Evolutionary conservation across 805 yeast genomes (phyloP).

Genomic region (Ogataea pini): DNA sequence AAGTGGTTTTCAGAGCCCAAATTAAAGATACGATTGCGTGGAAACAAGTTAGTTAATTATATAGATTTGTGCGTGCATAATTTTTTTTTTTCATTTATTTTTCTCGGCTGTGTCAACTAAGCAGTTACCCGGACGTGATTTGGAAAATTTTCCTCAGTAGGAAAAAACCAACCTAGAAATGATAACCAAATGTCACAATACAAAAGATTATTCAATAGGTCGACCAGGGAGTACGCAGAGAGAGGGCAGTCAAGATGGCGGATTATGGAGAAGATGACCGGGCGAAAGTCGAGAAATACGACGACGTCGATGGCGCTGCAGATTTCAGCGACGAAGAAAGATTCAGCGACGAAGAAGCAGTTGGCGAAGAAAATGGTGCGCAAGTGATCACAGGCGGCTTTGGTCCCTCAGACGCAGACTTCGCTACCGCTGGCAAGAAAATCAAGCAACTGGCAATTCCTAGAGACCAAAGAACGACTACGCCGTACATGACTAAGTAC

Average conservation of each 20-base stretch:
- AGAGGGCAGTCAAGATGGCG: constrained; percentile 41
- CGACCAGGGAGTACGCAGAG: not conserved
- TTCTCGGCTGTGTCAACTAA: not conserved
- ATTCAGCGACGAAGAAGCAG: constrained; percentile 45
- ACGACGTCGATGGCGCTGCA: constrained; percentile 68
- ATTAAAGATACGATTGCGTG: too few relatives aligned
- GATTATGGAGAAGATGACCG: constrained; percentile 61
- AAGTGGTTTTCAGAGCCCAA: too few relatives aligned
- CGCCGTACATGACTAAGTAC: constrained; percentile 98
- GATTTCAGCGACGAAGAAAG: constrained; percentile 44
- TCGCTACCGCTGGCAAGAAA: constrained; percentile 40
- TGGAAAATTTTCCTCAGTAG: constrained; percentile 5
- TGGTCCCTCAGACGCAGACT: constrained; percentile 55
- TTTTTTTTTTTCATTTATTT: not conserved
- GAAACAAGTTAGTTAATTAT: too few relatives aligned
- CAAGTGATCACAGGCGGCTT: constrained; percentile 70
- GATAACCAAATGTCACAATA: not conserved
- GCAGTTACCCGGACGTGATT: not conserved
- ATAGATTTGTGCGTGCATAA: too few relatives aligned
- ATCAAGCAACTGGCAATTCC: constrained; percentile 68
- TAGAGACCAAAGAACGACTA: constrained; percentile 84
- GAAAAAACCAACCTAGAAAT: not conserved
- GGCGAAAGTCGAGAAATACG: constrained; percentile 60
- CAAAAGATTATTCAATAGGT: not conserved
- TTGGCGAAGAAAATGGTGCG: constrained; percentile 68